Base-by-base conservation (phyloP, 352 stramenopile species). In the Pythium phragmiticola region DNA sequence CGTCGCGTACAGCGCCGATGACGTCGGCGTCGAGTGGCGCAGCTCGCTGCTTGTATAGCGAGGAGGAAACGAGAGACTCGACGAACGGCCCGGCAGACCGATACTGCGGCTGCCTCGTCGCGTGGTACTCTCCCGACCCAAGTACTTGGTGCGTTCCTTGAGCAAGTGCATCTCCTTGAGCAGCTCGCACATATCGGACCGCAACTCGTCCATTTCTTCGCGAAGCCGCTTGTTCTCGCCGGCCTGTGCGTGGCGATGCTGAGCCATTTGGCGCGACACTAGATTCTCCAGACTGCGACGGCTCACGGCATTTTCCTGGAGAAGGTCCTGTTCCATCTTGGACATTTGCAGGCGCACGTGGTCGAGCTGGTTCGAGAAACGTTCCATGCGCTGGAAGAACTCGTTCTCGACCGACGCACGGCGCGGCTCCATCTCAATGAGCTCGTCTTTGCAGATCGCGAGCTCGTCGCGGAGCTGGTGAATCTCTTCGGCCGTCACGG, bases 121-220 rank as follows among this genome's bases (percentile, higher is more conserved):
- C 8, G 9, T 46, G 55, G 73, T 75, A 57, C 7, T 39, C 34
- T 76, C 80, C 6, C 76, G 80, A 34, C 81, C 75, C 19, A 90
- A 39, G n/a, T 87, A 86, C 64, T 87, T 87, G 36, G 81, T 87
- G 9, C 81, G 72, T 54, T 90, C 81, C 54, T 90, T 90, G 11
- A 88, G 61, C 49, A 80, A 58, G 63, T 90, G 81, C 57, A 88
- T 77, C 46, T 90, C 81, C 41, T 84, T 87, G 7, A 88, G 61
- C 52, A 88, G 72, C 19, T 77, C 76, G 34, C 78, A 86, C 72
- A 88, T 83, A 26, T 84, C 79, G 2, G 81, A 86, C 26, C 79
- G 76, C 28, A 90, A 71, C 14, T 84, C 77, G 59, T 87, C 77
- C 75, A 88, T 74, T 63, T 90, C 81, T 23, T 84, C 74, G 30